phyloP scores from a whole-genome alignment of 1,139 yeast genomes.

The Yamadazyma triangularis region DNA sequence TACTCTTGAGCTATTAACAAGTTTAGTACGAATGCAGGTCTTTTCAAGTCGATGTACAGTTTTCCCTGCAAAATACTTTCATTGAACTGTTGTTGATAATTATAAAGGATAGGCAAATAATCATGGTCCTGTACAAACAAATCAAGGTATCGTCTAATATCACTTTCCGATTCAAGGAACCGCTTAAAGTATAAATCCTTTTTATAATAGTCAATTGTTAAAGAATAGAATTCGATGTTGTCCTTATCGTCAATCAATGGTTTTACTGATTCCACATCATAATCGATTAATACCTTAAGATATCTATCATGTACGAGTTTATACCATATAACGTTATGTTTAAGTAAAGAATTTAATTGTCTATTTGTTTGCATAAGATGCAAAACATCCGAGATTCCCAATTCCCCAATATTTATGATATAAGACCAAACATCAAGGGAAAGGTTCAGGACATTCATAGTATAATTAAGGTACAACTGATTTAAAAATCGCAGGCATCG shows the following conservation, averaged over 20 bases:
- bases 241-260: slow-evolving; percentile 1
- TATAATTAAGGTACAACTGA: too few species aligned
- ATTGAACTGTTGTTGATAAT: slow-evolving; percentile 1
- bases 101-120: slow-evolving; percentile 15
- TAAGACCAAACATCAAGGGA: slow-evolving; percentile 17
- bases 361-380: slow-evolving; percentile 11
- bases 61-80: neutral
- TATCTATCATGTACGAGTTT: slow-evolving; percentile 11
- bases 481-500: too few species aligned
- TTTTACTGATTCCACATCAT: slow-evolving; percentile 7
- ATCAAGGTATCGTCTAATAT: slow-evolving; percentile 9
- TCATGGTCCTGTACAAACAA: slow-evolving; percentile 12
- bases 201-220: slow-evolving; percentile 7
- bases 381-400: slow-evolving; percentile 18
- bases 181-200: slow-evolving; percentile 8
- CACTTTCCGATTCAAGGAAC: slow-evolving; percentile 5
- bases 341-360: slow-evolving; percentile 8
- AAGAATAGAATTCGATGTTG: slow-evolving; percentile 3
- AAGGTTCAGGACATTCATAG: slow-evolving; percentile 5
- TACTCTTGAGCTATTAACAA: slow-evolving; percentile 13
- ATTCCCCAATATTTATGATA: slow-evolving; percentile 15
- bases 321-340: slow-evolving; percentile 17
- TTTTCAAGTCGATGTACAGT: neutral
- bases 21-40: slow-evolving; percentile 6
- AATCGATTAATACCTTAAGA: slow-evolving; percentile 9